Evolutionary conservation across 257 asterid species (phyloP).

Genomic region (Ilex aquifolium): DNA sequence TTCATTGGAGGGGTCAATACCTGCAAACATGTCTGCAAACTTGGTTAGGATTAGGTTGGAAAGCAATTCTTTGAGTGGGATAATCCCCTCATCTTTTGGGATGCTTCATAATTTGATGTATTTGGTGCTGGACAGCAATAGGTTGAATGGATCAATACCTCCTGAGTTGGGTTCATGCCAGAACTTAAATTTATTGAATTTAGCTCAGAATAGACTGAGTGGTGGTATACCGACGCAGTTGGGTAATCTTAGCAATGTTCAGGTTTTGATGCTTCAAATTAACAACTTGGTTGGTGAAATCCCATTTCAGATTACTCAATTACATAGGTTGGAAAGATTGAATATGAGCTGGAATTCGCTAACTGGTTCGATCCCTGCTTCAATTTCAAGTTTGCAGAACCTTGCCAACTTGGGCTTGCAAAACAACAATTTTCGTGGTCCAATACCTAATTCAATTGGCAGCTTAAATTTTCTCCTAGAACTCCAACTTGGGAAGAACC

Average conservation of each 20-base stretch:
- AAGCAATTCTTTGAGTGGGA: conserved; percentile 45
- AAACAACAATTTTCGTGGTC: conserved; percentile 45
- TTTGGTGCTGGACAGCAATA: conserved; percentile 56
- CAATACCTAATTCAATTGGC: conserved; percentile 46
- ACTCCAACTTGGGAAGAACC: conserved; percentile 72
- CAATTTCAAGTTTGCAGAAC: conserved; percentile 34
- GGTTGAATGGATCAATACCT: conserved; percentile 53
- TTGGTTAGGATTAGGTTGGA: conserved; percentile 65
- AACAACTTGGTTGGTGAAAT: conserved; percentile 49
- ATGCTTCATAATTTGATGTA: conserved; percentile 36
- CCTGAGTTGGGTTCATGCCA: conserved; percentile 41
- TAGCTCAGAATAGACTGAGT: conserved; percentile 47
- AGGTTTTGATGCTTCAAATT: conserved; percentile 51
- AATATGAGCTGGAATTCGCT: conserved; percentile 51
- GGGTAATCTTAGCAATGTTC: conserved; percentile 45
- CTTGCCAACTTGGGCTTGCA: conserved; percentile 50
- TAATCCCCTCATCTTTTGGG: conserved; percentile 32
- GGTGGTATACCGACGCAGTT: conserved; percentile 45
- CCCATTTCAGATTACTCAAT: conserved; percentile 35
- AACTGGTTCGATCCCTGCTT: conserved; percentile 49
- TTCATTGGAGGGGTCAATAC: conserved; percentile 43
- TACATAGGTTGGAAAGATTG: conserved; percentile 40
- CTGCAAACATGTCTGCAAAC: conserved; percentile 29
- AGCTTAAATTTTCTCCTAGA: conserved; percentile 34
- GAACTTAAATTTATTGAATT: conserved; percentile 46